Evolutionary conservation across 202 grass and related monocot genomes (phyloP), one percentile per base, ranked within the genome.

Genomic region (Carex arenaria): DNA sequence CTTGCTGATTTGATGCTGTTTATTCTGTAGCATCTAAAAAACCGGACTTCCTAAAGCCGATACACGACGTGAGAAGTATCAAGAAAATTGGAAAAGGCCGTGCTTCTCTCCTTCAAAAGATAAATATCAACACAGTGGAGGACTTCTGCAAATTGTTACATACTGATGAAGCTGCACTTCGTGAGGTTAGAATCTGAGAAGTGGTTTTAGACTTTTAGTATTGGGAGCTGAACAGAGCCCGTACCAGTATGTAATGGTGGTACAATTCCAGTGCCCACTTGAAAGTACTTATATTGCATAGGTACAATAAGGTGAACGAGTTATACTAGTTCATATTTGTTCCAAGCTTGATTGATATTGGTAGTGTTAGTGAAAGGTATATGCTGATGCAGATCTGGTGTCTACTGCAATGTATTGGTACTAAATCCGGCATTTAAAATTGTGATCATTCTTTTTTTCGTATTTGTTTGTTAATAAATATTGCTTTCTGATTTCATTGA

Each of bases 141-240:
- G 71, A 92, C 15, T 86, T 92, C 66, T 68, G 90, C 53, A 53
- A 15, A 28, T 55, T 7, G 7, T 87, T 81, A 57, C 36, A 63
- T 42, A 82, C 17, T 10, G 66, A 92, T 88, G 63, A 84, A 22
- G 47, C 53, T 1, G 8, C 72, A 40, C 85, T 90, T 18, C 75
- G 67, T 28, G 79, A 61, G 53, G 88, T 94, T 89, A 87, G 5
- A 66, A 47, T 66, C 63, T 66, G 3, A 66, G 28, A 23, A 15
- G 26, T 49, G 7, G 42, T 43, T 43, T 1, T 8, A 43, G 42
- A 26, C 1, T 26, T 26, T 26, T 26, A 26, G 26, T 43, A 43
- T 1, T 43, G 42, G 42, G 7, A 43, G 42, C 42, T 43, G 42
- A 43, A 43, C 42, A 43, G 42, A 43, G 7, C 42, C 42, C 6